Base-by-base conservation (phyloP, 768 basidiomycete genomes). In the Tylopilus plumbeoviolaceoides region DNA sequence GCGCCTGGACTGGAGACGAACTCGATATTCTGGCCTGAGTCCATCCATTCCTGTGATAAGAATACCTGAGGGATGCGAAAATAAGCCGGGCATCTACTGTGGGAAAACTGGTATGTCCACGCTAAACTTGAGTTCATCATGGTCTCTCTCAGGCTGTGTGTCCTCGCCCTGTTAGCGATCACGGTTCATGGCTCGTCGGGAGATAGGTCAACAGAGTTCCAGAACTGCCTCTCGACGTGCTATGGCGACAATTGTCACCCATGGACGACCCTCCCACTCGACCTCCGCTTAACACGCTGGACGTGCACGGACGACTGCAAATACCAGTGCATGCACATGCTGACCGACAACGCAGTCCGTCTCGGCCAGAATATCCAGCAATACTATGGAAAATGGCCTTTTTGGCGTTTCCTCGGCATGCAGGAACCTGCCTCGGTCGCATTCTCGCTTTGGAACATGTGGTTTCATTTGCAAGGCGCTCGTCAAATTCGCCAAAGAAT, bases 301-400 rank as follows among this genome's bases (percentile, higher is more conserved):
- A 82, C 88, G 30, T 97, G 94, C 71, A 63, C 66, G 10, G 91
- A 90, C 57, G 79, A 97, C 66, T 99, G 95, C 77, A 83, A 84
- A 66, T 99, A 99, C 66, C 68, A 65, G 4, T 99, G 97, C 72
- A 91, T 88, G 82, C 91, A 94, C 63, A 70, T 75, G 44, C 75
- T 91, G 35, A 92, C 90, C 5, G 78, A 82, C 56, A 63, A 70
- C 8, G 81, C 82, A 31, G 57, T 79, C n/a, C 47, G 59, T 30
- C 60, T 53, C 7, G 79, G 80, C 0, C 59, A 62, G 38, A 59
- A 53, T 2, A 70, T 89, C 1, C 80, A 89, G 41, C 94, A 97
- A 60, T 95, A 89, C 68, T 82, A 92, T 61, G 97, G 95, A 15
- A 98, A 98, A 74, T 98, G 95, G 95, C 91, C 95, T 0, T 98